Conservation (phyloP, 345 rosid genomes). For the Salix purpurea region DNA sequence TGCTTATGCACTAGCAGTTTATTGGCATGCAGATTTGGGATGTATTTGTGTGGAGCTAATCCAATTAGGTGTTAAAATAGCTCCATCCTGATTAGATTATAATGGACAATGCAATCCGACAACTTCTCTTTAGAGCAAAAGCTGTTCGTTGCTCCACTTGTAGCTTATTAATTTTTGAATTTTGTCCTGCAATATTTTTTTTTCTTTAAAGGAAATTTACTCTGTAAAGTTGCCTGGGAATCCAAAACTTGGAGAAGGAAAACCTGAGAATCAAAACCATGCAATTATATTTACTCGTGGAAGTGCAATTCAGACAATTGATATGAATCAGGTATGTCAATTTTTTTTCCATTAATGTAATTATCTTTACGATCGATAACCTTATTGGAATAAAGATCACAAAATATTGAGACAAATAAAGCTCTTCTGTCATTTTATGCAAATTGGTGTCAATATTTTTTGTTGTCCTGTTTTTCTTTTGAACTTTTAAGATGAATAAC, state of each 20-base stretch:
- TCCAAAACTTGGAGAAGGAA: constrained; percentile 97
- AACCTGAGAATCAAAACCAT: constrained; percentile 99
- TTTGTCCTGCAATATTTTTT: not conserved
- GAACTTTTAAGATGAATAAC: too few relatives aligned
- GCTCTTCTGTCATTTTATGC: not conserved
- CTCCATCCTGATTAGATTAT: too few relatives aligned
- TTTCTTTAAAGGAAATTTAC: constrained; percentile 70
- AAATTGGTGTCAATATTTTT: not conserved
- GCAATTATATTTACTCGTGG: constrained; percentile 96
- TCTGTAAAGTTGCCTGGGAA: constrained; percentile 91
- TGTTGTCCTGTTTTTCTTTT: not conserved
- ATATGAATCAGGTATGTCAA: constrained; percentile 84
- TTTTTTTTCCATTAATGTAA: not conserved
- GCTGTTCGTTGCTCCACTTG: not conserved
- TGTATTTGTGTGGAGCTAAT: too few relatives aligned
- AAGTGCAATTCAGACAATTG: constrained; percentile 93
- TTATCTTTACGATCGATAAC: too few relatives aligned
- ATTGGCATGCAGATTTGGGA: too few relatives aligned
- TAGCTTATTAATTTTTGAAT: not conserved
- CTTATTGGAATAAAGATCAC: too few relatives aligned
- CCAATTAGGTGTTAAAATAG: too few relatives aligned
- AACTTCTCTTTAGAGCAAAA: too few relatives aligned
- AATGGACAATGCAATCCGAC: too few relatives aligned
- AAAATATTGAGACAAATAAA: not conserved
- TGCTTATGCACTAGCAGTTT: too few relatives aligned